Conservation (phyloP, 805 yeast species). For the Komagataella phaffii region DNA sequence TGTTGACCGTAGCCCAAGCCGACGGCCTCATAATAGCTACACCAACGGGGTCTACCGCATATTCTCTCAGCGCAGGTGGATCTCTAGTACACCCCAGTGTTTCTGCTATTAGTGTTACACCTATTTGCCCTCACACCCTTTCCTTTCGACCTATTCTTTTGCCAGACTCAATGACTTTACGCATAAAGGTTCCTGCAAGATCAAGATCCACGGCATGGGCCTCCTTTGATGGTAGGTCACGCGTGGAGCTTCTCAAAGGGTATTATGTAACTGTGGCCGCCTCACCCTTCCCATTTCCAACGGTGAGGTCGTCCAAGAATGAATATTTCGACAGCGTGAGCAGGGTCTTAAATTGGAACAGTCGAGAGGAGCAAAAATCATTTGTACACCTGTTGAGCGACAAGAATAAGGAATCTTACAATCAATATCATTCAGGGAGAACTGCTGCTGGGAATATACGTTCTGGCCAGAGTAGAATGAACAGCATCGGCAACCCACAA, state of each 20-base stretch:
- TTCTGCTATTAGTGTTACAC: constrained; percentile 84
- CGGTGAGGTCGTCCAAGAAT: constrained; percentile 60
- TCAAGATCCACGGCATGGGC: constrained; percentile 94
- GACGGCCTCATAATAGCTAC: constrained; percentile 90
- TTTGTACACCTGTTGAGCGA: constrained; percentile 49
- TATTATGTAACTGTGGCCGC: constrained; percentile 80
- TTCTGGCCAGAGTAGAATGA: background rate
- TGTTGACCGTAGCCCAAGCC: constrained; percentile 84
- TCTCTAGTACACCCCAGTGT: constrained; percentile 90
- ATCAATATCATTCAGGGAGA: constrained; percentile 8
- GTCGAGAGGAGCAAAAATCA: constrained; percentile 76
- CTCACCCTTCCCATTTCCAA: constrained; percentile 87
- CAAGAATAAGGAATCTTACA: constrained; percentile 34
- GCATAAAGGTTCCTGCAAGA: constrained; percentile 63
- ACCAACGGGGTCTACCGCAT: constrained; percentile 95
- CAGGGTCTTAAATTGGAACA: constrained; percentile 88
- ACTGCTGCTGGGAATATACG: background rate
- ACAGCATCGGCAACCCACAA: background rate
- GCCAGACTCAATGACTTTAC: constrained; percentile 85
- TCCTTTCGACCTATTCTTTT: constrained; percentile 85
- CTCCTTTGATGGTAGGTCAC: constrained; percentile 84
- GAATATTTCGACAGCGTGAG: constrained; percentile 79
- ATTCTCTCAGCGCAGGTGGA: constrained; percentile 91
- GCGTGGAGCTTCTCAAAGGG: constrained; percentile 72
- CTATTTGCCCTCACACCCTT: constrained; percentile 91